Percentiles rank a stretch among this genome's conserved stretches.
These are phyloP conservation scores for Cladorrhinum samala DNA, from an alignment of 495 filamentous ascomycete species.

Conservation along the genomic window DNA sequence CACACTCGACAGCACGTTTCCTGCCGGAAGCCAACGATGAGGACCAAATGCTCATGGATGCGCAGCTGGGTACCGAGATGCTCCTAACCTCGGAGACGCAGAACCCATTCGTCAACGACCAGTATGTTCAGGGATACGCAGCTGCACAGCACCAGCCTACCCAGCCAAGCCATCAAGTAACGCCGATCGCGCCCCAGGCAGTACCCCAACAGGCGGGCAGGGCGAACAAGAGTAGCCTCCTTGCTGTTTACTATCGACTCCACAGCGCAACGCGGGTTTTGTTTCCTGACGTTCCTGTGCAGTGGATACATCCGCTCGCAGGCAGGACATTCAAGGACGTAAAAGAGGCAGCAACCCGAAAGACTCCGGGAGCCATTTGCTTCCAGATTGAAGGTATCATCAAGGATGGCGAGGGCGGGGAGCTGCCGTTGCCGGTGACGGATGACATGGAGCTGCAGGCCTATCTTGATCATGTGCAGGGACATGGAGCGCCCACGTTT, in stretches of 20 bases:
- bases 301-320: conserved; percentile 57
- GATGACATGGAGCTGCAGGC: conserved; percentile 64
- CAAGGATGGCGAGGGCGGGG: conserved; percentile 49
- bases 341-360: conserved; percentile 46
- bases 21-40: conserved; percentile 7
- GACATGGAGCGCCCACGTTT: conserved; percentile 58
- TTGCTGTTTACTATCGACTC: conserved; percentile 61
- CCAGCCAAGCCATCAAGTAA: conserved; percentile 1
- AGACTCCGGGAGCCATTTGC: conserved; percentile 50
- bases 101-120: conserved; percentile 6
- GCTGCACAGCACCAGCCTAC: not conserved
- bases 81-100: not conserved
- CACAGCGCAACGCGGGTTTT: conserved; percentile 41
- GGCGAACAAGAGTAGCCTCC: conserved; percentile 23
- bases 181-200: conserved; percentile 9
- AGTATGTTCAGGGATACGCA: conserved; percentile 8
- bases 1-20: conserved; percentile 14
- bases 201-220: too few species aligned
- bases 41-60: conserved; percentile 10
- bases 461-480: conserved; percentile 58
- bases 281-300: conserved; percentile 36
- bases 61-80: conserved; percentile 5
- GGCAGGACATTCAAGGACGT: conserved; percentile 52
- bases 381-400: conserved; percentile 60
- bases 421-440: conserved; percentile 54